Conservation (phyloP, 148 eudicot species). For the Camellia lanceoleosa region DNA sequence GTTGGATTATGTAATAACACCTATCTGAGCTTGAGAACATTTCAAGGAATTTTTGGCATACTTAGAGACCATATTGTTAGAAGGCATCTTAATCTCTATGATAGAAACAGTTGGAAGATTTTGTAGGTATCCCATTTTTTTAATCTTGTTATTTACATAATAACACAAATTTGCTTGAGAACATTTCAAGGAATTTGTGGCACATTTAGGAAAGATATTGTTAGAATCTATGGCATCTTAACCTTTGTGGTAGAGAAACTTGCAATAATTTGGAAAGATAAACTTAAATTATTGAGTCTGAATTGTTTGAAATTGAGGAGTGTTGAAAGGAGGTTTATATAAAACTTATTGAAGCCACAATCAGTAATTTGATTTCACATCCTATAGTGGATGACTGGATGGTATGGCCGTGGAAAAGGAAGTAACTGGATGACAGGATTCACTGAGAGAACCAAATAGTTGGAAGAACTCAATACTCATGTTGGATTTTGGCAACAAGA, state of each 20-base stretch:
- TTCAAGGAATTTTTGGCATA: neutral
- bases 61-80: too few relatives aligned
- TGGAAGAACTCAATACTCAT: neutral
- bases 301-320: neutral
- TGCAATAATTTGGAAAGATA: neutral
- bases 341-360: neutral
- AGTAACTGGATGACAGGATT: neutral
- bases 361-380: neutral
- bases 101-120: neutral
- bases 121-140: neutral
- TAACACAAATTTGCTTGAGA: neutral
- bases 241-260: neutral
- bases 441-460: neutral
- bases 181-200: neutral
- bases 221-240: too few relatives aligned
- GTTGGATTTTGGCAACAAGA: neutral
- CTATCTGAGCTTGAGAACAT: neutral
- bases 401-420: neutral
- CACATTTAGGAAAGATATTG: neutral
- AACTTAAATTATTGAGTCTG: neutral
- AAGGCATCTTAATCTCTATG: neutral
- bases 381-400: neutral
- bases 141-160: neutral
- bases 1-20: neutral
- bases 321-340: neutral